These are phyloP conservation scores for Chenopodium album DNA, from an alignment of 148 eudicot species.

Conservation along the genomic window DNA sequence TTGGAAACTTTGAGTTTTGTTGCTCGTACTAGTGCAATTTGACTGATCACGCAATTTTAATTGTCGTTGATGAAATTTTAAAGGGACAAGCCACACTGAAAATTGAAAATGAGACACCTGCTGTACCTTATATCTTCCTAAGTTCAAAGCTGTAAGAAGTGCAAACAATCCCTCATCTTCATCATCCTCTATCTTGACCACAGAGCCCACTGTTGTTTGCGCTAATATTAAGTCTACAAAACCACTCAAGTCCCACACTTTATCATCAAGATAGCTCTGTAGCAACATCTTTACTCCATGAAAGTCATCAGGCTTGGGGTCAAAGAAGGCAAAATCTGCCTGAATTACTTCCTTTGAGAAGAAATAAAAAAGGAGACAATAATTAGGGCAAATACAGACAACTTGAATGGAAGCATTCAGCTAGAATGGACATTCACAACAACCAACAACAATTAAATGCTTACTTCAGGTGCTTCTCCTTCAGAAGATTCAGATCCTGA, in stretches of 20 bases:
- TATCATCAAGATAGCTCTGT: slow-evolving; percentile 66
- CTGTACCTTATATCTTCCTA: slow-evolving; percentile 69
- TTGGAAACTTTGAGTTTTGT: not conserved
- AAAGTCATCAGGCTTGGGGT: slow-evolving; percentile 86
- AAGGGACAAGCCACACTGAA: not conserved
- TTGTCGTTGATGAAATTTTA: not conserved
- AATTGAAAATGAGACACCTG: not conserved
- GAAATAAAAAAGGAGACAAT: slow-evolving; percentile 4
- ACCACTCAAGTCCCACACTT: slow-evolving; percentile 82
- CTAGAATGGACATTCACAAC: not conserved
- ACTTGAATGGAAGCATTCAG: not conserved
- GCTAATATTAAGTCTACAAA: slow-evolving; percentile 79
- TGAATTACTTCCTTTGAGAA: slow-evolving; percentile 63
- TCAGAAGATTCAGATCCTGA: slow-evolving; percentile 54
- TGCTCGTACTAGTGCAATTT: not conserved
- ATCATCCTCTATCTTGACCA: slow-evolving; percentile 78
- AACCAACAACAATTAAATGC: slow-evolving; percentile 14
- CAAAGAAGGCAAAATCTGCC: slow-evolving; percentile 97
- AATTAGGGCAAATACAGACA: not conserved
- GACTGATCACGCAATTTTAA: not conserved
- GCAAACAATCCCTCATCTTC: slow-evolving; percentile 82
- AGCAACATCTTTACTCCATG: slow-evolving; percentile 83
- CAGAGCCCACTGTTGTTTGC: slow-evolving; percentile 89
- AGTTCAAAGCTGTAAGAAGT: slow-evolving; percentile 67
- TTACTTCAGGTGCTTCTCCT: slow-evolving; percentile 59